phyloP scores from a whole-genome alignment of 2,329 filamentous ascomycete genomes.

The Cephalotrichum gorgonifer region DNA sequence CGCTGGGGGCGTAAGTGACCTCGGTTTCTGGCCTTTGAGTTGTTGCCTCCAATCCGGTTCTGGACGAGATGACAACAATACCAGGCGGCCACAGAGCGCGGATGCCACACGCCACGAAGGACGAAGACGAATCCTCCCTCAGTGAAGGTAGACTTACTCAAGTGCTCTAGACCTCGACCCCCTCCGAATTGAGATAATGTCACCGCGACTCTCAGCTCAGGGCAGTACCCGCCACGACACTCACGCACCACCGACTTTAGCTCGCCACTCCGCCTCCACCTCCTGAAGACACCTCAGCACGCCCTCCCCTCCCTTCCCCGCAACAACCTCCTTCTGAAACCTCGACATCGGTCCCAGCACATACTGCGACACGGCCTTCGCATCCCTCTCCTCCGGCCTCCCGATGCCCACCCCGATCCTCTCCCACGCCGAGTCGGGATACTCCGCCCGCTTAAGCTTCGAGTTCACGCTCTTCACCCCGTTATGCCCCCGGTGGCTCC shows the following conservation, averaged over 20 bases:
- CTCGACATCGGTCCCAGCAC: conserved; percentile 60
- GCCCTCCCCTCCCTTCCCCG: conserved; percentile 37
- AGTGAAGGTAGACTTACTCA: too few relatives aligned
- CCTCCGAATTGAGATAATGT: too few relatives aligned
- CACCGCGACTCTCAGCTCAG: too few relatives aligned
- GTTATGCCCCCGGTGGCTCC: conserved; percentile 63
- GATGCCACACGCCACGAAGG: too few relatives aligned
- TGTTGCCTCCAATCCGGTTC: too few relatives aligned
- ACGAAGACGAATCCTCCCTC: too few relatives aligned
- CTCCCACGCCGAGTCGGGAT: conserved; percentile 30
- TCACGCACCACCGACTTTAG: conserved; percentile 7
- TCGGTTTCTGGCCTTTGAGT: too few relatives aligned
- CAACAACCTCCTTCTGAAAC: conserved; percentile 38
- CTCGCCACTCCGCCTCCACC: conserved; percentile 28
- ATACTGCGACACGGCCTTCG: conserved; percentile 60
- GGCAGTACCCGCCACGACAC: too few relatives aligned
- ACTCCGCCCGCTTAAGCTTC: conserved; percentile 20
- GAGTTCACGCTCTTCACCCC: conserved; percentile 54
- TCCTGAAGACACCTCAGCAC: conserved; percentile 39
- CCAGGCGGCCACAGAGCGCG: too few relatives aligned
- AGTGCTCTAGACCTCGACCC: too few relatives aligned
- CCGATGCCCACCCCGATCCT: conserved; percentile 80
- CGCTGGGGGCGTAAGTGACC: too few relatives aligned
- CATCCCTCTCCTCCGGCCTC: conserved; percentile 60
- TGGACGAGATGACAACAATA: too few relatives aligned